Evolutionary conservation across 805 yeast species (phyloP).

Genomic region (Hanseniaspora pseudoguilliermondii): DNA sequence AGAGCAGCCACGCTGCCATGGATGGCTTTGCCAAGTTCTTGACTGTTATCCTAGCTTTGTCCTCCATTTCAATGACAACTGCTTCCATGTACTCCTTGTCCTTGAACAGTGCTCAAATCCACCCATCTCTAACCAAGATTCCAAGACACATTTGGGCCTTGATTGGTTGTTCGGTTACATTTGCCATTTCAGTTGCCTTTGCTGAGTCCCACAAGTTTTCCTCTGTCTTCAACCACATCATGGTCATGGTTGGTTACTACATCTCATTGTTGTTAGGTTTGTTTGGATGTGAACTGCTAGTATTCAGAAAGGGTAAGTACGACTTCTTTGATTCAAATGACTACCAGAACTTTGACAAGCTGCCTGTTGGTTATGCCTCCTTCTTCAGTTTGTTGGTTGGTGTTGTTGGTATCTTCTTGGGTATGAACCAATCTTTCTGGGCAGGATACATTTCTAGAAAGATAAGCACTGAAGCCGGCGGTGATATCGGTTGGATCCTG

Average conservation of each 20-base stretch:
- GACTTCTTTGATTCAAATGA: conserved; percentile 49
- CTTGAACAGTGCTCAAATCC: conserved; percentile 69
- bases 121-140: conserved; percentile 55
- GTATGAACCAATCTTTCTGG: conserved; percentile 82
- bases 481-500: conserved; percentile 74
- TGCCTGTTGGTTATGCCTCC: conserved; percentile 73
- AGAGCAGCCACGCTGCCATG: conserved; percentile 43
- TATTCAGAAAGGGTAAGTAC: conserved; percentile 50
- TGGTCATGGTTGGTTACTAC: conserved; percentile 86
- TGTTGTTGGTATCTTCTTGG: conserved; percentile 69
- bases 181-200: conserved; percentile 79
- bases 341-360: conserved; percentile 41
- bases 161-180: conserved; percentile 55
- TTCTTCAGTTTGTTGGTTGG: conserved; percentile 68
- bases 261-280: conserved; percentile 71
- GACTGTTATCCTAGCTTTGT: conserved; percentile 66
- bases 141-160: conserved; percentile 79
- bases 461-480: conserved; percentile 37
- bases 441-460: conserved; percentile 49
- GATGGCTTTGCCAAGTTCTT: conserved; percentile 86
- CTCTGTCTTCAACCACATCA: conserved; percentile 62
- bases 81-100: conserved; percentile 89
- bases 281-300: conserved; percentile 63
- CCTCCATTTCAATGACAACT: conserved; percentile 79
- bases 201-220: conserved; percentile 73